A percentile compares a stretch with the other conserved stretches of the same genome.
Evolutionary conservation across 805 yeast species (phyloP).

Genomic region (Lachancea thermotolerans): DNA sequence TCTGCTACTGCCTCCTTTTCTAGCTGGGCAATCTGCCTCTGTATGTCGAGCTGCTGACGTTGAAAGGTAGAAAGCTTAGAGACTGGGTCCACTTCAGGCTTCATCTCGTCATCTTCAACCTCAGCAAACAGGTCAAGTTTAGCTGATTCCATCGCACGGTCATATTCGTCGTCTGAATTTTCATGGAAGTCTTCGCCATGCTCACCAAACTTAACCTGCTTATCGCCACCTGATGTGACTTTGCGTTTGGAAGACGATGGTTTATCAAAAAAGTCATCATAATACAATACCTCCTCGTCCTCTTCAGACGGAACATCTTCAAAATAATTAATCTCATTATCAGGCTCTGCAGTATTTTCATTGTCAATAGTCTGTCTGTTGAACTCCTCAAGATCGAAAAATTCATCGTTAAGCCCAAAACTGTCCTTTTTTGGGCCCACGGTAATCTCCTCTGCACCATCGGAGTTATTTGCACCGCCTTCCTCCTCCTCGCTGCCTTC

Average conservation of each 20-base stretch:
- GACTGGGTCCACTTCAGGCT: conserved; percentile 18
- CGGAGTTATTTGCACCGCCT: neutral
- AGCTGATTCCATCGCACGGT: conserved; percentile 33
- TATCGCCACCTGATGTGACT: conserved; percentile 3
- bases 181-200: conserved; percentile 11
- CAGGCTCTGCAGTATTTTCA: conserved; percentile 35
- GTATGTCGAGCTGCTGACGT: conserved; percentile 70
- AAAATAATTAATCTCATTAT: conserved; percentile 42
- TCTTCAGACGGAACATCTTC: conserved; percentile 48
- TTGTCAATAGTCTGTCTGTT: conserved; percentile 64
- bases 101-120: conserved; percentile 31
- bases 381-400: conserved; percentile 80
- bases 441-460: neutral
- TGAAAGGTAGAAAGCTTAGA: conserved; percentile 62
- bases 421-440: conserved; percentile 26
- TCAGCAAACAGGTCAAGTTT: conserved; percentile 55
- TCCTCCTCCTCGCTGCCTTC: no score
- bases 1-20: conserved; percentile 87
- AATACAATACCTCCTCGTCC: conserved; percentile 51
- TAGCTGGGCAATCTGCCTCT: conserved; percentile 66
- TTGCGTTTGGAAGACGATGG: conserved; percentile 19
- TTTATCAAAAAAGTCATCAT: conserved; percentile 59
- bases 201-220: conserved; percentile 7
- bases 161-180: conserved; percentile 19
- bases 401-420: conserved; percentile 71